These are phyloP conservation scores for Aspergillus puulaauensis DNA, from an alignment of 2,329 filamentous ascomycete genomes.

Conservation along the genomic window DNA sequence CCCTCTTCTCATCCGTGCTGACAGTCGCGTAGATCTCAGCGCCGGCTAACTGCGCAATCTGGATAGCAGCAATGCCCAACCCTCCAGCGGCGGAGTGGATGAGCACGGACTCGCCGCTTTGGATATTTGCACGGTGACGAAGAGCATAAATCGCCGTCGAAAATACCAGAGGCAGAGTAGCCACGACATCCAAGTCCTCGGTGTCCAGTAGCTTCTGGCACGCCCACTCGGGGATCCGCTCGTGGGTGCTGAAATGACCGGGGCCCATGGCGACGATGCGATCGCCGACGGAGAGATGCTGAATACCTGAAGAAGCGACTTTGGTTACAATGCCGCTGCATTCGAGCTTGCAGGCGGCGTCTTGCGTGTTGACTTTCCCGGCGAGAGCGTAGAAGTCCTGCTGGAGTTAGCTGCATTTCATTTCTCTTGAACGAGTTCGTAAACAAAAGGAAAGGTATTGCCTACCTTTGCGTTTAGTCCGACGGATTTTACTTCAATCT, in stretches of 20 bases:
- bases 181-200: background rate
- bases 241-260: background rate
- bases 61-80: slow-evolving; percentile 5
- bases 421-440: no score
- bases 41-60: background rate
- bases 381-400: slow-evolving; percentile 1
- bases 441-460: no score
- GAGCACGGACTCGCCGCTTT: background rate
- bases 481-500: background rate
- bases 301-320: background rate
- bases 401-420: background rate
- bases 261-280: slow-evolving; percentile 4
- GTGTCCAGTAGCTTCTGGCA: background rate
- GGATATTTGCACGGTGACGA: background rate
- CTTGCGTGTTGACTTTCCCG: background rate
- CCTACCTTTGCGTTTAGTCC: background rate
- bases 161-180: background rate
- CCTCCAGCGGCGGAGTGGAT: background rate
- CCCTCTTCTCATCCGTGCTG: slow-evolving; percentile 21
- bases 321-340: background rate
- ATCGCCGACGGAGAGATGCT: background rate
- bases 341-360: background rate
- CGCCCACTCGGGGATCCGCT: background rate
- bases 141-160: background rate
- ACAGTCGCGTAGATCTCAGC: slow-evolving; percentile 23